Evolutionary conservation across 768 basidiomycete genomes (phyloP), one percentile per base, ranked within the genome.

Genomic region (Calocera viscosa): DNA sequence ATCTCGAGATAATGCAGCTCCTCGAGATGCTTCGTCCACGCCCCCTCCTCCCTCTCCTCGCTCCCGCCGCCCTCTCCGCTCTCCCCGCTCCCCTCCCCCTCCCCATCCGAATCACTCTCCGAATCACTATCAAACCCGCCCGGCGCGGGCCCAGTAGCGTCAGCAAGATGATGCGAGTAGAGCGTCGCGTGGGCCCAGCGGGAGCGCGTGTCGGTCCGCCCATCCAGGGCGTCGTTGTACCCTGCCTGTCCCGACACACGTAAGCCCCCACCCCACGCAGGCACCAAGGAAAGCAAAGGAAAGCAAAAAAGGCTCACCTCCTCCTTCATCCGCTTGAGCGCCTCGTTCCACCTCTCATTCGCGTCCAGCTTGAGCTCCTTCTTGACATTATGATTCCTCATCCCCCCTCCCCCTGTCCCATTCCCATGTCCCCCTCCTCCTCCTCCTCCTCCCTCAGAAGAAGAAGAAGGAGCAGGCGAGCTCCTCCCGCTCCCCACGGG

Each of bases 1-100:
- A 85, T 76, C 71, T 86, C 84, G n/a, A 86, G 74, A 83, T 83
- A 85, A 71, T 85, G 84, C 70, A 85, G 84, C 0, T 80, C 82
- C 72, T 85, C 84, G 12, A 86, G 76, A 60, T 14, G 77, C 75
- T 71, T 84, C 85, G 64, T 65, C 66, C 63, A 17, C 28, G 64
- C 60, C 16, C 22, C 28, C 22, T 63, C 64, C 40, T 38, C 60
- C 40, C 76, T 72, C 19, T 66, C 53, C 11, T 53, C 49, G n/a
- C 30, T 41, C 19, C 76, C 76, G 2, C 75, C 79, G 16, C 75
- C 75, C 0, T 65, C 65, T 10, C 75, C 66, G 19, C n/a, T 38
- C 26, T 73, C 72, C 12, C 70, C 68, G 8, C 72, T 71, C 16
- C 82, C 72, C 72, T 80, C 75, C 1, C 71, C 69, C 68, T 83